These are phyloP conservation scores for Pseudogymnoascus sp. DNA, from an alignment of 2,329 filamentous ascomycete species.

Conservation along the genomic window DNA sequence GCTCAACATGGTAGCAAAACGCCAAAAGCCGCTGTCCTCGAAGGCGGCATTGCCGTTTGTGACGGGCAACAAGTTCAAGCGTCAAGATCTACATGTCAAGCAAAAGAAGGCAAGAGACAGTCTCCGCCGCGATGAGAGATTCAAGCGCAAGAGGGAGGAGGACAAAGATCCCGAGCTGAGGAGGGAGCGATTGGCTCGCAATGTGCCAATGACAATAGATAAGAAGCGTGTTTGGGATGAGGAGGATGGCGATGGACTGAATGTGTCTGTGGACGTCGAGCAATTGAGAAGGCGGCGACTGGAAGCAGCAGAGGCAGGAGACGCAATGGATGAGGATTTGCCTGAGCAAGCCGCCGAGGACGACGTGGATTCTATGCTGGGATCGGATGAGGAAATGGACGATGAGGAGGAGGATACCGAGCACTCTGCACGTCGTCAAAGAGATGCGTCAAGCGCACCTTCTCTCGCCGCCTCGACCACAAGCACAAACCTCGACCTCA, in stretches of 20 bases:
- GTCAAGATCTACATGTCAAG: slow-evolving; percentile 71
- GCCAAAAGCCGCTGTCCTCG: slow-evolving; percentile 36
- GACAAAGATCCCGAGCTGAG: slow-evolving; percentile 72
- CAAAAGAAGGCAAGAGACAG: slow-evolving; percentile 72
- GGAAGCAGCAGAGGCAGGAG: slow-evolving; percentile 42
- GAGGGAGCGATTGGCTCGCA: slow-evolving; percentile 66
- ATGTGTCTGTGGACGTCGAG: slow-evolving; percentile 49
- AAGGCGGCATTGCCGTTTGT: slow-evolving; percentile 46
- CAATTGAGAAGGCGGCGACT: slow-evolving; percentile 52
- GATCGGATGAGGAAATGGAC: slow-evolving; percentile 43
- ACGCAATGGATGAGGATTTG: slow-evolving; percentile 37
- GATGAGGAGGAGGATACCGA: slow-evolving; percentile 32
- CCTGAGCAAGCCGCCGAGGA: slow-evolving; percentile 46
- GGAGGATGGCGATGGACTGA: slow-evolving; percentile 55
- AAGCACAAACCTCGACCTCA: slow-evolving; percentile 58
- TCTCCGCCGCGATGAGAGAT: slow-evolving; percentile 68
- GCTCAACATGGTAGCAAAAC: slow-evolving; percentile 44
- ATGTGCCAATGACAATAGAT: slow-evolving; percentile 76
- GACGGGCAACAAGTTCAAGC: slow-evolving; percentile 70
- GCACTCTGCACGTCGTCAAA: slow-evolving; percentile 30
- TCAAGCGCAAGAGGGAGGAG: slow-evolving; percentile 77
- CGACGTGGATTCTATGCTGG: slow-evolving; percentile 75
- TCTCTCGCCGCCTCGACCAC: slow-evolving; percentile 54
- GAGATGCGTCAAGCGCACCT: slow-evolving; percentile 32
- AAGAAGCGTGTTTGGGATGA: slow-evolving; percentile 88